phyloP scores from a whole-genome alignment of 441 rosid species.

The Raphanus hybrid region DNA sequence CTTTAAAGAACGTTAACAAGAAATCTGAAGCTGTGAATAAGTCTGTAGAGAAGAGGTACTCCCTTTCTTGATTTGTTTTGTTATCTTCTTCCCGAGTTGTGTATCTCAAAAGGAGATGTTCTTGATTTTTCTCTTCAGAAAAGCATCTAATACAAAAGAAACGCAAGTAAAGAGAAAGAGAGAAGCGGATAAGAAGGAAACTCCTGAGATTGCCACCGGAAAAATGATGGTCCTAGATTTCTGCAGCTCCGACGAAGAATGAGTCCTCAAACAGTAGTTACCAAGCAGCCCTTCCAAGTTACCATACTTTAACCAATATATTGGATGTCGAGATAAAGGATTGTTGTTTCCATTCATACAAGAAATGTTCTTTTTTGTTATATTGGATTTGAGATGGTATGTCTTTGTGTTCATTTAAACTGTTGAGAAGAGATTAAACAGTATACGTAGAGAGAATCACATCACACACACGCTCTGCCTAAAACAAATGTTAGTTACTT shows the following conservation, averaged over 20 bases:
- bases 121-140: slow-evolving; percentile 52
- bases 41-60: slow-evolving; percentile 66
- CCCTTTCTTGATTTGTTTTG: slow-evolving; percentile 24
- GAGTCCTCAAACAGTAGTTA: not conserved
- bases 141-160: slow-evolving; percentile 42
- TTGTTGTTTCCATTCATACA: not conserved
- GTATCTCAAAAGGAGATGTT: slow-evolving; percentile 21
- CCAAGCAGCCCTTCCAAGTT: not conserved
- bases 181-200: slow-evolving; percentile 41
- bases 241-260: slow-evolving; percentile 80
- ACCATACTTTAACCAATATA: not conserved
- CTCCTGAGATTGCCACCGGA: slow-evolving; percentile 36
- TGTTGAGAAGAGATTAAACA: slow-evolving; percentile 1
- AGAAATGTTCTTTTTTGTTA: not conserved
- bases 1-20: slow-evolving; percentile 46
- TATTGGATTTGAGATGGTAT: not conserved
- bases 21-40: slow-evolving; percentile 44
- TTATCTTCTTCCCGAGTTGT: not conserved
- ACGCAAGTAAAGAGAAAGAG: slow-evolving; percentile 57
- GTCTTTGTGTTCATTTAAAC: not conserved
- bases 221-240: slow-evolving; percentile 78
- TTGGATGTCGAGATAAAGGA: not conserved
- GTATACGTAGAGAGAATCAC: not conserved
- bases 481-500: not conserved
- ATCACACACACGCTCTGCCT: not conserved